A percentile compares a stretch with the other conserved stretches of the same genome.
phyloP scores from a whole-genome alignment of 2,329 filamentous ascomycete genomes.

The Penicillium corylophilum region DNA sequence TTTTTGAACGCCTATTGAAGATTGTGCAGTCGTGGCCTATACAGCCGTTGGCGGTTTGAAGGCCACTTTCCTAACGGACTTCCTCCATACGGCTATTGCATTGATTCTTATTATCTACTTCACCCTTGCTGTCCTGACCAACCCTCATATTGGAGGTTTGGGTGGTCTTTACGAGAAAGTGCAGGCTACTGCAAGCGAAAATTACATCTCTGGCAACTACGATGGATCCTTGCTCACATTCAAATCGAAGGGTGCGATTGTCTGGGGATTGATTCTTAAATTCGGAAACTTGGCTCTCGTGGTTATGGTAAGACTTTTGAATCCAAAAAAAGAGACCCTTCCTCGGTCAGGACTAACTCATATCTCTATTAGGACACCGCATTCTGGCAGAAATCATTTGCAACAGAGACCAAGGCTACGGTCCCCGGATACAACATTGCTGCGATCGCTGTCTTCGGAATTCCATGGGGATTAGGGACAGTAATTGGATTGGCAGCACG shows the following conservation, averaged over 20 bases:
- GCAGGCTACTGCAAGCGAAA: conserved; percentile 41
- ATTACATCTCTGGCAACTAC: conserved; percentile 49
- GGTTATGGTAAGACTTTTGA: conserved; percentile 40
- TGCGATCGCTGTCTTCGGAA: conserved; percentile 46
- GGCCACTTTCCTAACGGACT: conserved; percentile 52
- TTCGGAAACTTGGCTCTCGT: conserved; percentile 53
- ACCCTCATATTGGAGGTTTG: conserved; percentile 44
- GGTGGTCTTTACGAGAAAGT: conserved; percentile 50
- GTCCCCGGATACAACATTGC: conserved; percentile 51
- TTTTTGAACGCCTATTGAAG: background rate
- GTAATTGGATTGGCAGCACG: conserved; percentile 48
- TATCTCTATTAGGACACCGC: conserved; percentile 42
- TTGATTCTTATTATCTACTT: conserved; percentile 52
- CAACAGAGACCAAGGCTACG: conserved; percentile 48
- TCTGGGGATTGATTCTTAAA: conserved; percentile 50
- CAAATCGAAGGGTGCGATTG: conserved; percentile 46
- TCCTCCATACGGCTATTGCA: conserved; percentile 49
- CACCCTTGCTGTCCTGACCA: conserved; percentile 46
- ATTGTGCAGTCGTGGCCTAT: conserved; percentile 44
- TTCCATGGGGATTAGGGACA: conserved; percentile 50
- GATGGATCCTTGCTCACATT: conserved; percentile 50
- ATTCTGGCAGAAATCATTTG: conserved; percentile 56
- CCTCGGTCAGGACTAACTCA: background rate
- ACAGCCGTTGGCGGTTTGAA: conserved; percentile 52
- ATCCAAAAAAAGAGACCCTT: no score